Evolutionary conservation across 768 basidiomycete genomes (phyloP).

Genomic region (Melanogaster broomeanus): DNA sequence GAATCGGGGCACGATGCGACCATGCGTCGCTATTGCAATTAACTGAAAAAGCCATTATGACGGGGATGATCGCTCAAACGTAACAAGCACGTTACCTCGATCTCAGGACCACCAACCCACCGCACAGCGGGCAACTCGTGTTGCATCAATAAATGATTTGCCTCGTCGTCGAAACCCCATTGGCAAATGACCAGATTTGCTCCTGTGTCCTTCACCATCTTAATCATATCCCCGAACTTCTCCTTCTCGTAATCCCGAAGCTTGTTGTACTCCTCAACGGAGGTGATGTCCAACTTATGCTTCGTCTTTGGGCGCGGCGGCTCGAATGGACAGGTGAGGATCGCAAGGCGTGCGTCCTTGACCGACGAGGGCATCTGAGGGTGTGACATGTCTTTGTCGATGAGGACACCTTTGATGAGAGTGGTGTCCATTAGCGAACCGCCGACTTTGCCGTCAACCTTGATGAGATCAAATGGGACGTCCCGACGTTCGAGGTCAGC

Average conservation of each 20-base stretch:
- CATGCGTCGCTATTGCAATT: conserved; percentile 97
- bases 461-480: conserved; percentile 97
- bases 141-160: conserved; percentile 97
- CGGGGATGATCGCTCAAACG: not conserved
- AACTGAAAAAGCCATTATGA: conserved; percentile 48
- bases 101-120: conserved; percentile 99
- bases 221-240: conserved; percentile 97
- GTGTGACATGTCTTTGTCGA: conserved; percentile 99
- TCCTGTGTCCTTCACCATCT: conserved; percentile 92
- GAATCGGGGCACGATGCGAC: conserved; percentile 96
- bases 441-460: conserved; percentile 98
- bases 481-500: conserved; percentile 95
- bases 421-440: conserved; percentile 94
- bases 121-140: conserved; percentile 96
- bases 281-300: conserved; percentile 96
- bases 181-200: conserved; percentile 99
- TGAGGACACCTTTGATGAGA: conserved; percentile 94
- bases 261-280: conserved; percentile 95
- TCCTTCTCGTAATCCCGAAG: conserved; percentile 93
- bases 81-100: conserved; percentile 63
- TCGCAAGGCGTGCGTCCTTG: conserved; percentile 88
- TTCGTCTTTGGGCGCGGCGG: conserved; percentile 99
- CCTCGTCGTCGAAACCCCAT: conserved; percentile 99
- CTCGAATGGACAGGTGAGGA: conserved; percentile 98
- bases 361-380: conserved; percentile 94